Percentiles rank a stretch among this genome's conserved stretches.
These are phyloP conservation scores for Xylaria sp. DNA, from an alignment of 2,329 filamentous ascomycete genomes.

Conservation along the genomic window DNA sequence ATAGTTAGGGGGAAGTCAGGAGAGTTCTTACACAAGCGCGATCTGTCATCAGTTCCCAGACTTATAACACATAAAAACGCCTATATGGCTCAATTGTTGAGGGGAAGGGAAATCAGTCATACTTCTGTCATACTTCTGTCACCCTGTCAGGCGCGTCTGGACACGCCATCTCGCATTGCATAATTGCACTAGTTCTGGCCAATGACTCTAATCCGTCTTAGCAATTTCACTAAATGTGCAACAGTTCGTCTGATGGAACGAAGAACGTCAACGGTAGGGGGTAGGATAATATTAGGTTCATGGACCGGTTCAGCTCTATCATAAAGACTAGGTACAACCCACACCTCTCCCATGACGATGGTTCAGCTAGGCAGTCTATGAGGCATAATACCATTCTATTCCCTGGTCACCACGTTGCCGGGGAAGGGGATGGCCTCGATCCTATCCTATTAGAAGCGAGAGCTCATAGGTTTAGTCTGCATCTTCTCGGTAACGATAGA, in stretches of 20 bases:
- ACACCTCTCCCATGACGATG: constrained; percentile 7
- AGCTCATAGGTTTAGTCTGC: not conserved
- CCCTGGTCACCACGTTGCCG: constrained; percentile 18
- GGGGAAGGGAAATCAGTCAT: too few species aligned
- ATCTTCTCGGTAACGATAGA: constrained; percentile 2
- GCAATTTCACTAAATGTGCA: not conserved
- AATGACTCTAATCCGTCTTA: constrained; percentile 11
- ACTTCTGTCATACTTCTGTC: not conserved
- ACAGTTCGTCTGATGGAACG: not conserved
- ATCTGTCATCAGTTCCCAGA: constrained; percentile 2
- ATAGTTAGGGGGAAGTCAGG: not conserved
- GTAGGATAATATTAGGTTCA: constrained; percentile 3
- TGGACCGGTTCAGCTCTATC: not conserved
- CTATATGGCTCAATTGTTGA: constrained; percentile 2
- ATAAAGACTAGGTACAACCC: constrained; percentile 8
- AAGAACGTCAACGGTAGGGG: not conserved
- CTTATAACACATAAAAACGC: not conserved
- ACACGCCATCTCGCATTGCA: not conserved
- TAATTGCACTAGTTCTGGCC: not conserved
- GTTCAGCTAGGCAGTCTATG: too few species aligned
- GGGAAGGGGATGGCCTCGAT: not conserved
- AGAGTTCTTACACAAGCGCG: not conserved
- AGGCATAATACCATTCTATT: too few species aligned
- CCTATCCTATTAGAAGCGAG: not conserved
- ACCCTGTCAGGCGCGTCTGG: not conserved